Evolutionary conservation across 768 basidiomycete species (phyloP).

Genomic region (Xerocomellus dryophilus): DNA sequence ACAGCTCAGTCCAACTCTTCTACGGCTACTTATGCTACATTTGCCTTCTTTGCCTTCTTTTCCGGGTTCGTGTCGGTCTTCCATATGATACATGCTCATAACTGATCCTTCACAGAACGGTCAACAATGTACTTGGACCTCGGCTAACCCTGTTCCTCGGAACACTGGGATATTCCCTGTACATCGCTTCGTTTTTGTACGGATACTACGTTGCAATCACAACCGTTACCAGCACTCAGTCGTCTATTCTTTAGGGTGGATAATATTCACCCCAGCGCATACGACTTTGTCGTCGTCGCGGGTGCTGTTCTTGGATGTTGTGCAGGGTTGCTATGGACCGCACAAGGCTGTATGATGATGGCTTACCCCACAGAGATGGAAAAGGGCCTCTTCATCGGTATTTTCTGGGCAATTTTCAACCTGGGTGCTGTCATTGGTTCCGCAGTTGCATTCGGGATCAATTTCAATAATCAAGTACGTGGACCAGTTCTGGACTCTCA

Average conservation of each 20-base stretch:
- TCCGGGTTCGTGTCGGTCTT: slow-evolving; percentile 51
- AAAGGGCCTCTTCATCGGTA: slow-evolving; percentile 73
- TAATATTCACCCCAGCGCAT: slow-evolving; percentile 64
- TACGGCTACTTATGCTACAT: slow-evolving; percentile 63
- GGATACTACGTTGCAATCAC: slow-evolving; percentile 22
- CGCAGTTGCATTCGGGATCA: slow-evolving; percentile 68
- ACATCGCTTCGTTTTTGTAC: slow-evolving; percentile 70
- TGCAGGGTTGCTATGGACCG: slow-evolving; percentile 74
- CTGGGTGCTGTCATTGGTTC: slow-evolving; percentile 77
- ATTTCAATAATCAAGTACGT: slow-evolving; percentile 59
- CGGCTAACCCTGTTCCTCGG: slow-evolving; percentile 71
- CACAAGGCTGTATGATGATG: slow-evolving; percentile 82
- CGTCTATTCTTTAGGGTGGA: slow-evolving; percentile 45
- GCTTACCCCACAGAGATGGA: slow-evolving; percentile 78
- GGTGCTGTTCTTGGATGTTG: slow-evolving; percentile 75
- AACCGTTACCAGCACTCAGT: neutral
- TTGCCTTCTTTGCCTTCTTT: slow-evolving; percentile 62
- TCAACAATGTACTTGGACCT: slow-evolving; percentile 81
- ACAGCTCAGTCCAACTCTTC: slow-evolving; percentile 68
- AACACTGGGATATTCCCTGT: slow-evolving; percentile 71
- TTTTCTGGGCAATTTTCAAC: slow-evolving; percentile 87
- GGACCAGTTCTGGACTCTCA: neutral
- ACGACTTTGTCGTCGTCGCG: slow-evolving; percentile 63
- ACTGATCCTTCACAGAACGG: slow-evolving; percentile 43
- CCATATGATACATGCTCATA: neutral